A percentile compares a stretch with the other conserved stretches of the same genome.
Evolutionary conservation across 352 stramenopile genomes (phyloP).

Genomic region (Pythium dissotocum): DNA sequence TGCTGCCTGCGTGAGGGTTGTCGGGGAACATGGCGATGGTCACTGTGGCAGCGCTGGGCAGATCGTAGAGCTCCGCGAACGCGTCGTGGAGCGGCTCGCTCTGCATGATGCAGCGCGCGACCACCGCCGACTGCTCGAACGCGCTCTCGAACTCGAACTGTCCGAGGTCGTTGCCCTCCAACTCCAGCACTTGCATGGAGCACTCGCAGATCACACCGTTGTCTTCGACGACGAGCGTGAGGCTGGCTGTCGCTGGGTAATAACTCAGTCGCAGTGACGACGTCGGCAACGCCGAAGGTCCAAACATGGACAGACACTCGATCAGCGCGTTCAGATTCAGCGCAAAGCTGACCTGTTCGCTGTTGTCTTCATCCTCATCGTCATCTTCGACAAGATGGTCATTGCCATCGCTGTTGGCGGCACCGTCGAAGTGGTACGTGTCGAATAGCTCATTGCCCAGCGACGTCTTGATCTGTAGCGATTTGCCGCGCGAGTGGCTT

Average conservation of each 20-base stretch:
- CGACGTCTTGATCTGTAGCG: slow-evolving; percentile 86
- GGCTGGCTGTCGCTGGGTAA: slow-evolving; percentile 47
- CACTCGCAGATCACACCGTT: slow-evolving; percentile 86
- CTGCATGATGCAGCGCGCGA: slow-evolving; percentile 83
- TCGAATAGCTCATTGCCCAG: slow-evolving; percentile 78
- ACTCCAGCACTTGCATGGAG: slow-evolving; percentile 77
- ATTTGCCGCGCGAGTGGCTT: slow-evolving; percentile 81
- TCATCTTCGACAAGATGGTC: slow-evolving; percentile 14
- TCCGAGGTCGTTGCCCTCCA: slow-evolving; percentile 69
- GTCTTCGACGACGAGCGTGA: slow-evolving; percentile 79
- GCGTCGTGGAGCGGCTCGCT: slow-evolving; percentile 79
- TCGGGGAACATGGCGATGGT: slow-evolving; percentile 67
- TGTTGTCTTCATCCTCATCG: slow-evolving; percentile 15
- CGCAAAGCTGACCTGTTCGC: slow-evolving; percentile 65
- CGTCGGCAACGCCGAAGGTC: slow-evolving; percentile 53
- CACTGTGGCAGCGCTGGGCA: slow-evolving; percentile 78
- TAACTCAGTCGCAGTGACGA: slow-evolving; percentile 81
- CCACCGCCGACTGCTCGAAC: slow-evolving; percentile 74
- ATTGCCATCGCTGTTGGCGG: slow-evolving; percentile 12
- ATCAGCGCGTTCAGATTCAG: slow-evolving; percentile 72
- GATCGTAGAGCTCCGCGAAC: slow-evolving; percentile 81
- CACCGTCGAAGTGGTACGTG: slow-evolving; percentile 45
- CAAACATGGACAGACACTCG: slow-evolving; percentile 85
- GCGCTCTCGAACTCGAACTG: slow-evolving; percentile 76
- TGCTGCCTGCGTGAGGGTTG: neutral